Percentiles rank a stretch among this genome's conserved stretches.
phyloP scores from a whole-genome alignment of 108 stramenopile species.

The Stephanodiscus triporus region DNA sequence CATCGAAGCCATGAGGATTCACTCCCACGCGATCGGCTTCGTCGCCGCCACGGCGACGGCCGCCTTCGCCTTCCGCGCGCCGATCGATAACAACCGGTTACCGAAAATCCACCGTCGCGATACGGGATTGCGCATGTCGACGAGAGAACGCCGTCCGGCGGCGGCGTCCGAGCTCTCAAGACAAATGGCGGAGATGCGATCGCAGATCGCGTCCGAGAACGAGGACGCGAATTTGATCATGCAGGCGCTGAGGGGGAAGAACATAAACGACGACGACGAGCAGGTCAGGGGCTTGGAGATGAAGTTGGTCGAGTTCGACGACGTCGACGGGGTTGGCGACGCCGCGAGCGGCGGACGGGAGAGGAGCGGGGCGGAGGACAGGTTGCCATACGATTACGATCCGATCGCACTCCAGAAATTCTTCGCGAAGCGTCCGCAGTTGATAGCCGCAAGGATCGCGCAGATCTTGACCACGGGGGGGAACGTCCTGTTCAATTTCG shows the following conservation, averaged over 20 bases:
- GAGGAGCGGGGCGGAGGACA: conserved; percentile 34
- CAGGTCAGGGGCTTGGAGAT: conserved; percentile 77
- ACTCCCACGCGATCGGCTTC: too few species aligned
- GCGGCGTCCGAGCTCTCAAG: conserved; percentile 23
- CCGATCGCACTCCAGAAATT: conserved; percentile 78
- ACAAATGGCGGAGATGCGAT: conserved; percentile 50
- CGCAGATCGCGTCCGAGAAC: conserved; percentile 56
- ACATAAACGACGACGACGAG: conserved; percentile 90
- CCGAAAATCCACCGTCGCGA: not conserved
- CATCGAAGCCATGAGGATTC: too few species aligned
- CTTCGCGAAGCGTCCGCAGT: conserved; percentile 76
- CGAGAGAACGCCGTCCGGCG: conserved; percentile 15
- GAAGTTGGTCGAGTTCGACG: conserved; percentile 77
- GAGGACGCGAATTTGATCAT: conserved; percentile 75
- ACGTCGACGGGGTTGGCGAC: conserved; percentile 15
- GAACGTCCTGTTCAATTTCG: conserved; percentile 53
- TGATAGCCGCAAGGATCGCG: conserved; percentile 65
- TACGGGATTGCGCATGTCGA: conserved; percentile 6
- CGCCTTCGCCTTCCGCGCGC: conserved; percentile 18
- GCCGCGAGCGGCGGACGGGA: not conserved
- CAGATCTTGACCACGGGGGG: conserved; percentile 75
- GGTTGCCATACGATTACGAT: conserved; percentile 85
- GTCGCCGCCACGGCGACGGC: not conserved
- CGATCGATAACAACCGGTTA: not conserved
- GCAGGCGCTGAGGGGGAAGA: conserved; percentile 82